Percentiles rank a stretch among this genome's conserved stretches.
These are phyloP conservation scores for Colletotrichum magnum DNA, from an alignment of 2,329 filamentous ascomycete genomes.

Conservation along the genomic window DNA sequence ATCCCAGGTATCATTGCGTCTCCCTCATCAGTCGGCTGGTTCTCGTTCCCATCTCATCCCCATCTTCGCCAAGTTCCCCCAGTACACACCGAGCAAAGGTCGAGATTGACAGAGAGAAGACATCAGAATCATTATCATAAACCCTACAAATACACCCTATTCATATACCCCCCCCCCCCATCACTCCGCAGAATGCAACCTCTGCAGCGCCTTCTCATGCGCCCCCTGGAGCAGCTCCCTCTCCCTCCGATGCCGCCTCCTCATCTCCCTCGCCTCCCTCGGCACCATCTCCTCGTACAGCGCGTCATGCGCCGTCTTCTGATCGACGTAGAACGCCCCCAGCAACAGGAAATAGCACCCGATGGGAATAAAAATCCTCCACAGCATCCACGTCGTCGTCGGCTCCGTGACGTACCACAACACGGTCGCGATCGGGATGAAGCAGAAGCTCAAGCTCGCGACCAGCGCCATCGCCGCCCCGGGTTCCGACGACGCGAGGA, in stretches of 20 bases:
- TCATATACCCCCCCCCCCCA: constrained; percentile 8
- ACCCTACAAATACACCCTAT: constrained; percentile 19
- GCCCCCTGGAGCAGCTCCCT: constrained; percentile 31
- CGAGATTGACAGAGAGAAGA: background rate
- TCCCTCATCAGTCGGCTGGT: too few relatives aligned
- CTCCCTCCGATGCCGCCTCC: constrained; percentile 32
- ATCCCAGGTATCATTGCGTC: background rate
- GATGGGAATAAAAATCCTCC: constrained; percentile 20
- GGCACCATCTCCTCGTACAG: constrained; percentile 33
- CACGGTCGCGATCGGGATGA: constrained; percentile 20
- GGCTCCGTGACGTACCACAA: constrained; percentile 30
- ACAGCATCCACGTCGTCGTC: constrained; percentile 24
- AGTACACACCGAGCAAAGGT: too few relatives aligned
- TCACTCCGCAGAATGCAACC: constrained; percentile 21
- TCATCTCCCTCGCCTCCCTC: constrained; percentile 30
- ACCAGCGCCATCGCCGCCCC: constrained; percentile 22
- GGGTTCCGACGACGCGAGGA: constrained; percentile 14
- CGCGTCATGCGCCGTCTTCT: constrained; percentile 19
- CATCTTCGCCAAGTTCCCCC: too few relatives aligned
- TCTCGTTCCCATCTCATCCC: too few relatives aligned
- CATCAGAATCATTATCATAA: background rate
- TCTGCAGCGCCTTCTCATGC: constrained; percentile 31
- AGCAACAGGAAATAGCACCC: constrained; percentile 21
- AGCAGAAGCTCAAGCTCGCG: constrained; percentile 20
- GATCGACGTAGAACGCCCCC: constrained; percentile 19